These are phyloP conservation scores for Aspergillus carlsbadensis DNA, from an alignment of 495 filamentous ascomycete species.

Conservation along the genomic window DNA sequence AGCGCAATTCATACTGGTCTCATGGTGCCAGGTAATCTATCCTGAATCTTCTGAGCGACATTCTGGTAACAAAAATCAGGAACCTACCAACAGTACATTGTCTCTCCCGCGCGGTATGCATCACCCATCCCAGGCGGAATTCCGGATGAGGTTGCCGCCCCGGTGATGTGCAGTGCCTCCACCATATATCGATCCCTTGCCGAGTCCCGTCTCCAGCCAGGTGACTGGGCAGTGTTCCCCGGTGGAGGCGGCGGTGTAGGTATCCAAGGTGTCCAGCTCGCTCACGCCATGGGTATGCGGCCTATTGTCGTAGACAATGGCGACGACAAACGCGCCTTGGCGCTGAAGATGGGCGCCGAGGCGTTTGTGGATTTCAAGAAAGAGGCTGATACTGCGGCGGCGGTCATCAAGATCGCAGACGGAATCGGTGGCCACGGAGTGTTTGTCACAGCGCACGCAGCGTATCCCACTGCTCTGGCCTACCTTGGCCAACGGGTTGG, in stretches of 20 bases:
- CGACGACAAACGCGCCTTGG: conserved; percentile 36
- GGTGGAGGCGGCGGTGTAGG: conserved; percentile 61
- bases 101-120: conserved; percentile 60
- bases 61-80: conserved; percentile 28
- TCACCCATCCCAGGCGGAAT: conserved; percentile 64
- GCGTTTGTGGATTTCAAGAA: conserved; percentile 50
- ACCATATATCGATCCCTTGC: conserved; percentile 54
- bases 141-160: conserved; percentile 57
- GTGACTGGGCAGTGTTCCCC: conserved; percentile 59
- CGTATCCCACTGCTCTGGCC: conserved; percentile 38
- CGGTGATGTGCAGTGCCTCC: conserved; percentile 59
- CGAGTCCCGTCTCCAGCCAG: conserved; percentile 54
- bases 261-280: conserved; percentile 61
- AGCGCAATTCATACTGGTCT: conserved; percentile 34
- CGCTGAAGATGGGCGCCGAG: conserved; percentile 49
- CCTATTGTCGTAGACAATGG: conserved; percentile 53
- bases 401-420: conserved; percentile 41
- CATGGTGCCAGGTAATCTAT: conserved; percentile 27
- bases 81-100: conserved; percentile 69
- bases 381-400: conserved; percentile 31
- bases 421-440: conserved; percentile 51
- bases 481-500: conserved; percentile 43
- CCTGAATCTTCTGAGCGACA: neutral
- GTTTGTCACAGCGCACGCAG: conserved; percentile 48
- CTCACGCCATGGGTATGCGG: conserved; percentile 53